phyloP scores from a whole-genome alignment of 2,329 filamentous ascomycete species.

The Thelonectria olida region DNA sequence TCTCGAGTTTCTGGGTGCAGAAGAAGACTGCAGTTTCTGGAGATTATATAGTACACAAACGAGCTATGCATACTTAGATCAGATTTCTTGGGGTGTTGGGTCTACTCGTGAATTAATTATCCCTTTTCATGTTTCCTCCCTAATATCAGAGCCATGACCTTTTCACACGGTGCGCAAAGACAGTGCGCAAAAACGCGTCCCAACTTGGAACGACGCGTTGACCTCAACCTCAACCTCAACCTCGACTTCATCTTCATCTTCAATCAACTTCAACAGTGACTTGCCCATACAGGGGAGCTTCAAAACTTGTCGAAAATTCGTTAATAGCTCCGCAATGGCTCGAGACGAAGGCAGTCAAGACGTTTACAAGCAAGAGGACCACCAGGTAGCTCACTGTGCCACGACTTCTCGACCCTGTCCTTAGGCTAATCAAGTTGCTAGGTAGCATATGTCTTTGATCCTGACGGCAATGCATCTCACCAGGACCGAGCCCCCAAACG shows the following conservation, averaged over 20 bases:
- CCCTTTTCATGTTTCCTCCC: not conserved
- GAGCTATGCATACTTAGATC: conserved; percentile 36
- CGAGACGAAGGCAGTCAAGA: conserved; percentile 34
- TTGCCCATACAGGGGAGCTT: conserved; percentile 2
- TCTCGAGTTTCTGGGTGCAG: conserved; percentile 32
- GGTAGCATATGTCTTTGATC: conserved; percentile 71
- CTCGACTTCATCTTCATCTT: conserved; percentile 20
- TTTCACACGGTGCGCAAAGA: conserved; percentile 29
- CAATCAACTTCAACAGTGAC: not conserved
- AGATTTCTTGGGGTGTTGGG: not conserved
- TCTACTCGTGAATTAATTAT: too few species aligned
- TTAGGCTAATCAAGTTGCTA: conserved; percentile 43
- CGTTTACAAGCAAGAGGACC: conserved; percentile 52
- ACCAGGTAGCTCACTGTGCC: conserved; percentile 48
- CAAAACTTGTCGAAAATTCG: not conserved
- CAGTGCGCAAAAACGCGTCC: conserved; percentile 22
- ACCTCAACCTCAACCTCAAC: conserved; percentile 15
- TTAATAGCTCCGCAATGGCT: conserved; percentile 32
- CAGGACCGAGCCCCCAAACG: conserved; percentile 62
- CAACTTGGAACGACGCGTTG: conserved; percentile 33
- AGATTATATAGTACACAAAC: conserved; percentile 39
- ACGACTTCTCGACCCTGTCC: not conserved
- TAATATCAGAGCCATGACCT: too few species aligned
- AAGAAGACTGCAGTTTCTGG: conserved; percentile 32
- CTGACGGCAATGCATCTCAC: conserved; percentile 51